Percentiles rank a stretch among this genome's conserved stretches.
Evolutionary conservation across 2,329 filamentous ascomycete genomes (phyloP).

Genomic region (Trichothecium sympodiale): DNA sequence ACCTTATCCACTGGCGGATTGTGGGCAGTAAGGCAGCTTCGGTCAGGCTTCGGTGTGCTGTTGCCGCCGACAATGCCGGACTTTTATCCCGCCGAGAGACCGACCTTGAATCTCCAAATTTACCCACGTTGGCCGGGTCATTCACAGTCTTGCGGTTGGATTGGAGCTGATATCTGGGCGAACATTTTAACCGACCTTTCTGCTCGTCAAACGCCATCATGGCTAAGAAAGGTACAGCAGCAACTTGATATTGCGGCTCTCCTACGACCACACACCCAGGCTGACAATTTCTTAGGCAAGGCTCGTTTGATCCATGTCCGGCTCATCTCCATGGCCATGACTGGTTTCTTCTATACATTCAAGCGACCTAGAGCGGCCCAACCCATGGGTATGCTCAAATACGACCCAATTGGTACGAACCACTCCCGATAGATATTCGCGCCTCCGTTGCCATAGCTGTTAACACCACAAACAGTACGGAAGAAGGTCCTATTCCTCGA

Average conservation of each 20-base stretch:
- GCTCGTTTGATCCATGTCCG: constrained; percentile 87
- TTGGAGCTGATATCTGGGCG: no score
- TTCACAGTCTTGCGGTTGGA: no score
- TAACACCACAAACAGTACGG: constrained; percentile 48
- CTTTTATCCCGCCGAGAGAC: no score
- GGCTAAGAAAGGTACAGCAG: constrained; percentile 28
- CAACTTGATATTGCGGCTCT: no score
- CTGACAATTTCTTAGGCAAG: constrained; percentile 53
- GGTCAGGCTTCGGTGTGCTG: no score
- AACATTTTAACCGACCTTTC: no score
- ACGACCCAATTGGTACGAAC: constrained; percentile 77
- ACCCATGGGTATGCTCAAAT: constrained; percentile 96
- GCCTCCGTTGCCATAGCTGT: constrained; percentile 1
- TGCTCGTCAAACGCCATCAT: constrained; percentile 10
- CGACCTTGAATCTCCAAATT: no score
- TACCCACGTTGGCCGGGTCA: no score
- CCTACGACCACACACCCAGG: no score
- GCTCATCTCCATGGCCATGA: constrained; percentile 97
- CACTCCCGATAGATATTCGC: not conserved
- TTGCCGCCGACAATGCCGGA: no score
- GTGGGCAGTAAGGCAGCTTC: no score
- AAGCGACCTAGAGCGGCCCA: constrained; percentile 68
- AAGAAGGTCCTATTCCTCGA: constrained; percentile 95
- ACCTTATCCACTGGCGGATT: no score
- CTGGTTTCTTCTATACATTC: constrained; percentile 92